Conservation (phyloP, 2,329 filamentous ascomycete species). For the Sclerotiophoma versabilis region DNA sequence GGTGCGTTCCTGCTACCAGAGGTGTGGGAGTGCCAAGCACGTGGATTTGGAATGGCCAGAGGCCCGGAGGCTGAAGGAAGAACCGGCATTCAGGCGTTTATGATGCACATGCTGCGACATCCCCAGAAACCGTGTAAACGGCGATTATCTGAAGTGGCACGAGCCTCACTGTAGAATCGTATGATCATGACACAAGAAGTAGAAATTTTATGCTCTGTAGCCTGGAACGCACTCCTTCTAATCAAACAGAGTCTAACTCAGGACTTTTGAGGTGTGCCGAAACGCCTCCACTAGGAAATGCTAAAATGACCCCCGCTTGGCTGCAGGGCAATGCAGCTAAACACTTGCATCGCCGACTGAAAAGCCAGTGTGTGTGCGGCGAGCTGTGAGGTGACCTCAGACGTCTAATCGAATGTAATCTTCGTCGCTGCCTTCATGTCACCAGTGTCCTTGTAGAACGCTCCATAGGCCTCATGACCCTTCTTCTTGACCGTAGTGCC, state of each 20-base stretch:
- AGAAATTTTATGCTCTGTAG: slow-evolving; percentile 4
- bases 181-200: slow-evolving; percentile 15
- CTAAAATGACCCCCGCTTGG: slow-evolving; percentile 21
- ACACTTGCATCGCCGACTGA: slow-evolving; percentile 18
- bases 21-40: slow-evolving; percentile 17
- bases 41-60: slow-evolving; percentile 16
- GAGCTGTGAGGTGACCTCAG: slow-evolving; percentile 14
- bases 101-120: slow-evolving; percentile 3
- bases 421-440: slow-evolving; percentile 85
- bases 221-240: slow-evolving; percentile 10
- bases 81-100: background rate
- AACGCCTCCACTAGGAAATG: slow-evolving; percentile 34
- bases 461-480: slow-evolving; percentile 91
- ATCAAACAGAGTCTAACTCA: slow-evolving; percentile 15
- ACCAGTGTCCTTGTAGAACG: slow-evolving; percentile 91
- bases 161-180: slow-evolving; percentile 7
- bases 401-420: slow-evolving; percentile 78
- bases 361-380: slow-evolving; percentile 7
- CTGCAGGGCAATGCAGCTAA: slow-evolving; percentile 24
- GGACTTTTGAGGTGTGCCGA: slow-evolving; percentile 29
- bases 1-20: slow-evolving; percentile 18
- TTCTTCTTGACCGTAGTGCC: slow-evolving; percentile 99
- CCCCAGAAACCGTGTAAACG: slow-evolving; percentile 6
- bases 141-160: slow-evolving; percentile 16
- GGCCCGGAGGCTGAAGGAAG: slow-evolving; percentile 8